Base-by-base conservation (phyloP, 768 basidiomycete species). In the Naganishia kalamii region DNA sequence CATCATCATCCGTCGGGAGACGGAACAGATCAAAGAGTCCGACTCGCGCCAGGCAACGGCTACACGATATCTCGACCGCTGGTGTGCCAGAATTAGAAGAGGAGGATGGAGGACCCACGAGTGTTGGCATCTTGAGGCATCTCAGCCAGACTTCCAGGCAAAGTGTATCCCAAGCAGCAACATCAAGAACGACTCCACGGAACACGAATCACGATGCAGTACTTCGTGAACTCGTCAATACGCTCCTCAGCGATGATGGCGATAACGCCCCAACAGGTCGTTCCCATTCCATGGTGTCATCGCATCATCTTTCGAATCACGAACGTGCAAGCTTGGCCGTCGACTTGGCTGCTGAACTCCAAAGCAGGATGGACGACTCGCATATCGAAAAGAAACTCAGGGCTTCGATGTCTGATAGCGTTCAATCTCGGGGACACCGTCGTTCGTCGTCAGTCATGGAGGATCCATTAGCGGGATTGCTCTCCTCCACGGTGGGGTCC, bases 21-120 rank as follows among this genome's bases (percentile, higher is more conserved):
- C 33, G 54, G 27, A 37, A 33, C 13, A 57, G 37, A 17, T 57
- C 54, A 4, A 57, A 57, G 35, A 57, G 54, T 57, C 54, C 54
- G 10, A 57, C 35, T 12, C 33, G 54, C 10, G 35, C 54, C 19
- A 57, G 54, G 54, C 54, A 57, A 10, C 23, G 54, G 21, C 33
- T 52, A 23, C 54, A 57, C n/a, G 54, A 57, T 27, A 57, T 40
- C 35, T 23, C 35, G 1, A 57, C 54, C 15, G 17, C 54, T n/a
- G 54, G 54, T 40, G 21, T 57, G 19, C 33, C 30, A 5, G 51
- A 52, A 35, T 33, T 23, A 35, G 54, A 57, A 57, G 54, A 37
- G 2, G 54, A 57, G 3, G 54, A 40, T 6, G 23, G 33, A 25
- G 37, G 54, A 8, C n/a, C 33, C 15, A 57, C 54, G 10, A 57